Evolutionary conservation across 2,329 filamentous ascomycete species (phyloP), one percentile per base, ranked within the genome.

Genomic region (Diaporthe sp.): DNA sequence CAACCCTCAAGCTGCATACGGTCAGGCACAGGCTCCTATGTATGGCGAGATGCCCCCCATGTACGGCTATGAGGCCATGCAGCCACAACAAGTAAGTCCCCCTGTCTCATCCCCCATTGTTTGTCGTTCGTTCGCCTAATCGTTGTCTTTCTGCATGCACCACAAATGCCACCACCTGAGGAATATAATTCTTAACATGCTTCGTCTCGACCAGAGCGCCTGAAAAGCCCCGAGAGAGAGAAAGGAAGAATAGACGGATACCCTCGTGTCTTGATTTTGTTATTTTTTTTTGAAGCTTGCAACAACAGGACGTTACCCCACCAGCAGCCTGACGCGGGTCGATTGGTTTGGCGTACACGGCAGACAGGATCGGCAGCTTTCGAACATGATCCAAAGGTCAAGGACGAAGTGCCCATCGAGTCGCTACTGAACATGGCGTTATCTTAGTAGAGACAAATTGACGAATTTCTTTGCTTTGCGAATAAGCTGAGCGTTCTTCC

Each of bases 41-140:
- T 98, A 95, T 82, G 90, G 92, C 74, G 92, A 94, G 74, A 93
- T 96, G 84, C 92, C 95, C 77, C 92, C 91, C 78, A 98, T 98
- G 89, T 98, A 98, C 79, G 90, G 90, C 53, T 98, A 97, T 83
- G 90, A 93, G 19, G 87, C 92, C 77, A 94, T 98, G 90, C 92
- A 94, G 80, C 91, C 94, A 78, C 95, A 97, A 84, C 94, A 95
- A 88, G 94, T 96, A 88, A 83, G 90, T 85, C n/a, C 31, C 31
- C 34, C 25, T 65, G 71, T 58, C 67, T 75, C 44, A 5, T 13
- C 46, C n/a, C 51, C 49, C n/a, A 12, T 28, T 42, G 51, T 73
- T 55, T 68, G 65, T 67, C 37, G 42, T 51, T 76, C 28, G 55
- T 60, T 49, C 51, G 49, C 58, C 60, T 76, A 46, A 55, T 70